A percentile compares a stretch with the other conserved stretches of the same genome.
phyloP scores from a whole-genome alignment of 2,329 filamentous ascomycete genomes.

The Colletotrichum musae region DNA sequence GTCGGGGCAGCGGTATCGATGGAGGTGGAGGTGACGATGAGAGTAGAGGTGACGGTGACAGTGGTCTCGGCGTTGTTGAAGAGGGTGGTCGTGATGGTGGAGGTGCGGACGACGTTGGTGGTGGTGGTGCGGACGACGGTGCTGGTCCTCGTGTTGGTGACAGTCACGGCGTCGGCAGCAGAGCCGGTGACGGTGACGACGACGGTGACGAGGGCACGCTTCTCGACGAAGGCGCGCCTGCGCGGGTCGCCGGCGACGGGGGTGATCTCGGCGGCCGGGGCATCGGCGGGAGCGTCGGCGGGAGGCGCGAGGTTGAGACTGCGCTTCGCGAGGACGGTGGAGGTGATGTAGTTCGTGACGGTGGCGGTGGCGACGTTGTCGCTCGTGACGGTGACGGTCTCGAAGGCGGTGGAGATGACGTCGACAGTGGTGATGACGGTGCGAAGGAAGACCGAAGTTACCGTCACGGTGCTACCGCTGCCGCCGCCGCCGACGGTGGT shows the following conservation, averaged over 20 bases:
- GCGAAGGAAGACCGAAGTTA: conserved; percentile 28
- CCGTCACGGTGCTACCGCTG: conserved; percentile 33
- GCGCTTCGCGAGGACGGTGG: conserved; percentile 54
- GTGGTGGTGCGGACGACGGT: conserved; percentile 49
- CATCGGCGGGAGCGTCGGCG: conserved; percentile 45
- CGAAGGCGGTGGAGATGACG: conserved; percentile 53
- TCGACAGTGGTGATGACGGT: conserved; percentile 49
- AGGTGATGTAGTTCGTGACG: conserved; percentile 52
- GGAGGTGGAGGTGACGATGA: conserved; percentile 51
- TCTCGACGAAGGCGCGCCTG: conserved; percentile 47
- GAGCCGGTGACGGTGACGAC: conserved; percentile 52
- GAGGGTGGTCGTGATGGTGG: conserved; percentile 39
- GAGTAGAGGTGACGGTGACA: conserved; percentile 54
- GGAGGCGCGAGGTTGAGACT: conserved; percentile 46
- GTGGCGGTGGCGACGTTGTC: conserved; percentile 54
- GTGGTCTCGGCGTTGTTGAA: conserved; percentile 55
- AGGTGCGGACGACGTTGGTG: conserved; percentile 47
- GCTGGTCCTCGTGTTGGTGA: conserved; percentile 30
- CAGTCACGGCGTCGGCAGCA: conserved; percentile 45
- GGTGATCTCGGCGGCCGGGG: conserved; percentile 39
- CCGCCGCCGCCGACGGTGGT: conserved; percentile 24
- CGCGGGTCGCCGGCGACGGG: conserved; percentile 40
- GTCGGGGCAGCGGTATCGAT: conserved; percentile 50
- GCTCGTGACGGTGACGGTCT: conserved; percentile 55
- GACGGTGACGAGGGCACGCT: conserved; percentile 53